A percentile compares a stretch with the other conserved stretches of the same genome.
These are phyloP conservation scores for Penicillium canariense DNA, from an alignment of 495 filamentous ascomycete species.

Conservation along the genomic window DNA sequence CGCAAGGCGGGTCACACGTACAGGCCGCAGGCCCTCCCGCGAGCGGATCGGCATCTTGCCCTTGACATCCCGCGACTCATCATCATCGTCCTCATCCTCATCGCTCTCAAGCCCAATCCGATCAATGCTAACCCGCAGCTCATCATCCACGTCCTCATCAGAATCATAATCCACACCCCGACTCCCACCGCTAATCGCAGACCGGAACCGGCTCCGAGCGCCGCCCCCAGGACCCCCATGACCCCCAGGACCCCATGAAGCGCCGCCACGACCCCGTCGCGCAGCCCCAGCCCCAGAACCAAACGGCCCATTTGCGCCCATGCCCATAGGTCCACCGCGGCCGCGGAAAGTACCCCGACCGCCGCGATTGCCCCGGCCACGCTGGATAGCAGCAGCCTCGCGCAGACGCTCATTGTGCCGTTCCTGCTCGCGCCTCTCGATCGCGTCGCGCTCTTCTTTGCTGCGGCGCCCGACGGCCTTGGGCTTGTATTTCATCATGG, in stretches of 20 bases:
- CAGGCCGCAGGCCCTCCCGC: slow-evolving; percentile 39
- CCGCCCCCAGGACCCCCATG: slow-evolving; percentile 23
- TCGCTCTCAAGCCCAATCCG: slow-evolving; percentile 49
- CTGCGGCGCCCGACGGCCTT: slow-evolving; percentile 46
- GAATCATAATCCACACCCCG: slow-evolving; percentile 28
- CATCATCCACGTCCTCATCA: slow-evolving; percentile 42
- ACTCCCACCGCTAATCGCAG: slow-evolving; percentile 25
- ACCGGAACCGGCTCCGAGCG: slow-evolving; percentile 29
- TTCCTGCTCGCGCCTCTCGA: slow-evolving; percentile 47
- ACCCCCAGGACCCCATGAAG: slow-evolving; percentile 23
- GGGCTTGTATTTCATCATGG: slow-evolving; percentile 49
- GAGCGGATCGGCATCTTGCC: slow-evolving; percentile 41
- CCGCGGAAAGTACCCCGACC: slow-evolving; percentile 28
- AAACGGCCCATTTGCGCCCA: slow-evolving; percentile 32
- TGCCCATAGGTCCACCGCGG: slow-evolving; percentile 32
- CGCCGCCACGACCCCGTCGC: slow-evolving; percentile 29
- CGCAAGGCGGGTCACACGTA: slow-evolving; percentile 49
- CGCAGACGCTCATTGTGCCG: slow-evolving; percentile 43
- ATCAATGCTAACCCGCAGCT: slow-evolving; percentile 46
- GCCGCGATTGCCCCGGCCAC: slow-evolving; percentile 30
- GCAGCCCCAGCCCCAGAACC: slow-evolving; percentile 28
- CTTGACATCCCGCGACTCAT: slow-evolving; percentile 21
- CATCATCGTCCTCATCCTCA: slow-evolving; percentile 27
- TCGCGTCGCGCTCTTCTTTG: slow-evolving; percentile 52
- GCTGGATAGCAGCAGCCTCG: slow-evolving; percentile 44